Base-by-base conservation (phyloP, 257 asterid genomes). In the Rehmannia glutinosa region DNA sequence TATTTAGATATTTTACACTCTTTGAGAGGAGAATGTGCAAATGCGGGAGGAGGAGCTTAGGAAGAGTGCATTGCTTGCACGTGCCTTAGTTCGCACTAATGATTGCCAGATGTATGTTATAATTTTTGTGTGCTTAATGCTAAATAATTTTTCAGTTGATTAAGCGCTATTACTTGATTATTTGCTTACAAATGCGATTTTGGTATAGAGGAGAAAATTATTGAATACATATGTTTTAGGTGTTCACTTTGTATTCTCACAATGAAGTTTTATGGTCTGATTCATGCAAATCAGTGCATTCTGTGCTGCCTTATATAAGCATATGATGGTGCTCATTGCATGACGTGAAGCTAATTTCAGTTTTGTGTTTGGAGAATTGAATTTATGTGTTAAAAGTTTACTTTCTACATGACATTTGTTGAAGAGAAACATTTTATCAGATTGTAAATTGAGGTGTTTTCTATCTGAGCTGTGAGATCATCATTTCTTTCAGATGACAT, bases 51-150 rank as follows among this genome's bases (percentile, higher is more conserved):
- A 84, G 21, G 96, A 85, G 66, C 68, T 73, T 49, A 85, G 87
- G 79, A 92, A 85, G 78, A 78, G 82, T 16, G 91, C 96, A 7
- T 42, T 92, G 75, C 68, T 92, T 15, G 88, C 98, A 19, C 96
- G 97, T 4, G 82, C 82, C 45, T 73, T 92, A 72, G 87, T 86
- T 68, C 89, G 97, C 38, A 84, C 98, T 8, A 89, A 96, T 3
- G n/a, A 82, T 90, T 69, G 87, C 98, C 73, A 87, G 88, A 87
- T 92, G 98, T 87, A 84, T 70, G 93, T 53, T 36, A 7, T 36
- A 1, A 1, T 43, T n/a, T 13, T 51, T 53, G 8, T 35, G 9
- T 49, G 39, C 28, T 25, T 63, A 0, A 9, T 49, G 15, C 7
- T 25, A 30, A 13, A 0, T 51, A 8, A 1, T 2, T n/a, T 16